Evolutionary conservation across 1,139 yeast genomes (phyloP), one percentile per base, ranked within the genome.

Genomic region (Candida sp.): DNA sequence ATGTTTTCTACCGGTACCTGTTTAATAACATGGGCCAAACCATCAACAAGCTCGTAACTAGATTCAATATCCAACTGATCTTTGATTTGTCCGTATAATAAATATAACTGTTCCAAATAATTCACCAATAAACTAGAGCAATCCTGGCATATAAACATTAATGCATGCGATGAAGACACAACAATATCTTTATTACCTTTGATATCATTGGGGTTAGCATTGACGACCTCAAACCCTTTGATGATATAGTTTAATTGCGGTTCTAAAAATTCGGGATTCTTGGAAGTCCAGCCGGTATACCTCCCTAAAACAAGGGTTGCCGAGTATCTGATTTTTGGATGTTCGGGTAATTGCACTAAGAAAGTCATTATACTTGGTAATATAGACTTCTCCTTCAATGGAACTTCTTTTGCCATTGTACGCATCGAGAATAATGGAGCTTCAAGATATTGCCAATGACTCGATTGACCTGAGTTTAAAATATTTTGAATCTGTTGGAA

Each of bases 121-220:
- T 79, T 77, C 29, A 84, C 80, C 52, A 95, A 70, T 19, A 83
- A 70, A 12, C 66, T 57, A 0, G 95, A 78, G 58, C 99, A 95
- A 63, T 95, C 99, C 56, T 87, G 87, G 67, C 98, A 91, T 58
- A 95, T 88, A 58, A 83, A 91, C 91, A 89, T 89, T 55, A 95
- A 75, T 0, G 99, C 96, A 63, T 88, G 93, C 0, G 97, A 87
- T 0, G 98, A 90, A 0, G 99, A 97, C 41, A 84, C 79, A 29
- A 84, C 73, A 33, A 88, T 85, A 29, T 86, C 88, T 22, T 68
- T 60, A 36, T 57, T 50, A 34, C 55, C 55, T 19, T 49, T 54
- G 32, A 45, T 47, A 35, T 49, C 49, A 32, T 39, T 40, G 4
- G 43, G 43, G 12, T 56, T 46, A 5, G 40, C 40, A 43, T 57